A percentile compares a stretch with the other conserved stretches of the same genome.
phyloP scores from a whole-genome alignment of 2,329 filamentous ascomycete species.

The Colletotrichum tofieldiae region DNA sequence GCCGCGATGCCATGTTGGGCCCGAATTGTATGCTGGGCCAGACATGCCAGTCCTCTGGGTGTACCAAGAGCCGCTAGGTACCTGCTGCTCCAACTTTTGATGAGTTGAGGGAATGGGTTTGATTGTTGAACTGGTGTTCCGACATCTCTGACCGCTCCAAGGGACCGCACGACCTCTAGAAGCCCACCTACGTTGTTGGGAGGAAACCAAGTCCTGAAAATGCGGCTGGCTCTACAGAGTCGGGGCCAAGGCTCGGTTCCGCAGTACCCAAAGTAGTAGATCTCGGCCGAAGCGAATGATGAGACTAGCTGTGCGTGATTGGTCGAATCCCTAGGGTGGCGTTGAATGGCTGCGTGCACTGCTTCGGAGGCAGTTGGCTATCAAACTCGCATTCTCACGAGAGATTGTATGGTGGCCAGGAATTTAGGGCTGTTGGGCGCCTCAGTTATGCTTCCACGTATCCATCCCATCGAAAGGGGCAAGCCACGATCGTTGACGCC shows the following conservation, averaged over 20 bases:
- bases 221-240: background rate
- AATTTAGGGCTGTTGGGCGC: background rate
- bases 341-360: background rate
- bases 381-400: background rate
- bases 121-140: background rate
- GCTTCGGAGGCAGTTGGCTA: background rate
- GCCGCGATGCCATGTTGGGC: background rate
- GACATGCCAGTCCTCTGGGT: background rate
- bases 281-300: conserved; percentile 21
- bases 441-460: conserved; percentile 4
- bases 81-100: background rate
- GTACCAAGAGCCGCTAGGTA: background rate
- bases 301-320: conserved; percentile 12
- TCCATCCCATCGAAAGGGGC: conserved; percentile 5
- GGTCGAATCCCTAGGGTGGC: conserved; percentile 12
- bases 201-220: background rate
- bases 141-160: conserved; percentile 2
- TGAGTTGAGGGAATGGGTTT: background rate
- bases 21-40: background rate
- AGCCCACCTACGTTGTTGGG: background rate
- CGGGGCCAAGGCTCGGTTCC: background rate
- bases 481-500: conserved; percentile 30
- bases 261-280: background rate
- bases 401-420: background rate
- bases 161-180: background rate